These are phyloP conservation scores for Fusarium sp. DNA, from an alignment of 2,329 filamentous ascomycete genomes.

Conservation along the genomic window DNA sequence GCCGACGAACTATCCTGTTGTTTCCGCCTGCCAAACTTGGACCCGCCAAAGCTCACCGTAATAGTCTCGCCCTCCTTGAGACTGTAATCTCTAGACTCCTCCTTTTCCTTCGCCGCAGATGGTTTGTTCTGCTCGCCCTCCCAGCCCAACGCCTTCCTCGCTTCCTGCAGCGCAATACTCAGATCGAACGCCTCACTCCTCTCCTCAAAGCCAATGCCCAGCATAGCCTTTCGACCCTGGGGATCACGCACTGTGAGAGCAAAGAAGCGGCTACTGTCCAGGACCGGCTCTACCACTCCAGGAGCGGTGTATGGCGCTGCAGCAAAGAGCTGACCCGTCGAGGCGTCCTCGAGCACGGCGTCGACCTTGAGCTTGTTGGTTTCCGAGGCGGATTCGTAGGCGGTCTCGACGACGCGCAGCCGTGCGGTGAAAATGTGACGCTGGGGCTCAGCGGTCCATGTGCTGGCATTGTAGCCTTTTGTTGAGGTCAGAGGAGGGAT, in stretches of 20 bases:
- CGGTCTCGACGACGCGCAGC: slow-evolving; percentile 82
- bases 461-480: slow-evolving; percentile 81
- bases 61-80: slow-evolving; percentile 93
- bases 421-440: slow-evolving; percentile 89
- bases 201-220: slow-evolving; percentile 91
- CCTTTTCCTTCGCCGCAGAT: slow-evolving; percentile 53
- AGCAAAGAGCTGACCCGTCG: slow-evolving; percentile 81
- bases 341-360: slow-evolving; percentile 82
- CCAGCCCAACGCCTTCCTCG: slow-evolving; percentile 75
- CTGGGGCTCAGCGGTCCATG: slow-evolving; percentile 79
- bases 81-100: slow-evolving; percentile 74
- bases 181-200: slow-evolving; percentile 89
- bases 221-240: slow-evolving; percentile 78
- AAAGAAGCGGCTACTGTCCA: slow-evolving; percentile 87
- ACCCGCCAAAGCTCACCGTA: slow-evolving; percentile 77
- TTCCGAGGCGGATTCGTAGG: slow-evolving; percentile 58
- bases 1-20: slow-evolving; percentile 46
- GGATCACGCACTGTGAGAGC: slow-evolving; percentile 83
- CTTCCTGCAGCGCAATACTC: slow-evolving; percentile 82
- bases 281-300: slow-evolving; percentile 78
- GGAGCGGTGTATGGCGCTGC: slow-evolving; percentile 80
- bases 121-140: slow-evolving; percentile 58
- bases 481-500: slow-evolving; percentile 84
- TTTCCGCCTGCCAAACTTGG: slow-evolving; percentile 64
- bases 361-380: slow-evolving; percentile 75